These are phyloP conservation scores for Aspergillus spinulosporus DNA, from an alignment of 2,329 filamentous ascomycete species.

Conservation along the genomic window DNA sequence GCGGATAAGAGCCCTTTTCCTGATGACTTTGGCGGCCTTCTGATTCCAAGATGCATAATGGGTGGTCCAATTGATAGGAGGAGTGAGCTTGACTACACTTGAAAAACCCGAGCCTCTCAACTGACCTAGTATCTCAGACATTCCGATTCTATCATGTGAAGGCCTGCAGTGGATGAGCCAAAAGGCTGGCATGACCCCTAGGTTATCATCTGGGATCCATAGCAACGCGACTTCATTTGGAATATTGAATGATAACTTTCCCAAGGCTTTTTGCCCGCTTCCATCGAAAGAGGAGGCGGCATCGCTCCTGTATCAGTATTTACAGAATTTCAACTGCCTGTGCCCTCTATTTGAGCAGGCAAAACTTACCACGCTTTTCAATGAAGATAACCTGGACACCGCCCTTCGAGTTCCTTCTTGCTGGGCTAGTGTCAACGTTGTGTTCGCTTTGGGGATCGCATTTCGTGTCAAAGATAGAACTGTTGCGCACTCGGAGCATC, in stretches of 20 bases:
- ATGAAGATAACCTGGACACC: slow-evolving; percentile 6
- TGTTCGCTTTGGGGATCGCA: slow-evolving; percentile 19
- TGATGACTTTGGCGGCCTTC: slow-evolving; percentile 6
- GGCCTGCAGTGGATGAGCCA: slow-evolving; percentile 20
- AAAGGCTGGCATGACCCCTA: slow-evolving; percentile 10
- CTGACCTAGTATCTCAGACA: slow-evolving; percentile 8
- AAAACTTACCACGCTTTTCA: slow-evolving; percentile 16
- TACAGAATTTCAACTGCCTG: slow-evolving; percentile 17
- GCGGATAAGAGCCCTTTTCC: not conserved
- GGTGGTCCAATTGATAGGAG: slow-evolving; percentile 5
- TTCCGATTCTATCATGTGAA: slow-evolving; percentile 15
- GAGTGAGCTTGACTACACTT: slow-evolving; percentile 6
- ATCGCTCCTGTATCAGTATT: slow-evolving; percentile 15
- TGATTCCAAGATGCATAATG: slow-evolving; percentile 18
- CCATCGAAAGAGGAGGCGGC: slow-evolving; percentile 16
- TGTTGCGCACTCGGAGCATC: slow-evolving; percentile 9
- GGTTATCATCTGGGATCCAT: not conserved
- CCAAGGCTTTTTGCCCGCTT: slow-evolving; percentile 14
- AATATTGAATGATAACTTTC: slow-evolving; percentile 5
- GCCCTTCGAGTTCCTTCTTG: slow-evolving; percentile 10
- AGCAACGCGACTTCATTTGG: not conserved
- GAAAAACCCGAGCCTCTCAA: not conserved
- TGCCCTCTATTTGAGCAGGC: slow-evolving; percentile 18
- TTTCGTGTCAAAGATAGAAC: slow-evolving; percentile 6
- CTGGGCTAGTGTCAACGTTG: slow-evolving; percentile 20